Evolutionary conservation across 2,329 filamentous ascomycete species (phyloP).

Genomic region (Xylaria polymorpha): DNA sequence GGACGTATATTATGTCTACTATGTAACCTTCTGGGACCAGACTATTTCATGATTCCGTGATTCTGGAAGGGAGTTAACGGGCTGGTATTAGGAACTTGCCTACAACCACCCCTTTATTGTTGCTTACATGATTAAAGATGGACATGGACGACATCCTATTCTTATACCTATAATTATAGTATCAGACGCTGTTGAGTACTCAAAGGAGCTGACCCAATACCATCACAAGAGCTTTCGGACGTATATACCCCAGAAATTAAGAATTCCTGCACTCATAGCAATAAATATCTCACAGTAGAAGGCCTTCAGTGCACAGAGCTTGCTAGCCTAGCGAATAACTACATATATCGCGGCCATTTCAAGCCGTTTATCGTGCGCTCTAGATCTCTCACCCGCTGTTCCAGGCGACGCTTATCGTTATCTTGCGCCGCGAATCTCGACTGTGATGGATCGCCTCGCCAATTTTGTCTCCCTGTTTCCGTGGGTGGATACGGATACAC

Average conservation of each 20-base stretch:
- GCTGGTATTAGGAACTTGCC: not conserved
- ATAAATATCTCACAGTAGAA: not conserved
- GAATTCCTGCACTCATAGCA: not conserved
- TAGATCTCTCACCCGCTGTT: slow-evolving; percentile 12
- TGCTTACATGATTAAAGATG: not conserved
- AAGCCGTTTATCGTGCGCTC: not conserved
- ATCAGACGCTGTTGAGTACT: not conserved
- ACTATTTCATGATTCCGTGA: not conserved
- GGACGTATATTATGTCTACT: not conserved
- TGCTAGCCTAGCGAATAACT: not conserved
- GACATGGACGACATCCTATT: not conserved
- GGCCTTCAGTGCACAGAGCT: not conserved
- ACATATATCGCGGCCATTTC: not conserved
- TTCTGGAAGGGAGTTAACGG: not conserved
- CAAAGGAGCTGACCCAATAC: not conserved
- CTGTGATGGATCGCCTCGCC: not conserved
- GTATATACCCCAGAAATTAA: not conserved
- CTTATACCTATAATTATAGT: not conserved
- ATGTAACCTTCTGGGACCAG: not conserved
- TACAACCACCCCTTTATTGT: not conserved
- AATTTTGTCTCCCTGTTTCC: not conserved
- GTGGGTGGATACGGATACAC: not conserved
- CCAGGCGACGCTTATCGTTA: not conserved
- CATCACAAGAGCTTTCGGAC: not conserved
- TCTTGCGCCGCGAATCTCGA: not conserved